Base-by-base conservation (phyloP, 805 yeast genomes). In the Ogataea paraovalis region DNA sequence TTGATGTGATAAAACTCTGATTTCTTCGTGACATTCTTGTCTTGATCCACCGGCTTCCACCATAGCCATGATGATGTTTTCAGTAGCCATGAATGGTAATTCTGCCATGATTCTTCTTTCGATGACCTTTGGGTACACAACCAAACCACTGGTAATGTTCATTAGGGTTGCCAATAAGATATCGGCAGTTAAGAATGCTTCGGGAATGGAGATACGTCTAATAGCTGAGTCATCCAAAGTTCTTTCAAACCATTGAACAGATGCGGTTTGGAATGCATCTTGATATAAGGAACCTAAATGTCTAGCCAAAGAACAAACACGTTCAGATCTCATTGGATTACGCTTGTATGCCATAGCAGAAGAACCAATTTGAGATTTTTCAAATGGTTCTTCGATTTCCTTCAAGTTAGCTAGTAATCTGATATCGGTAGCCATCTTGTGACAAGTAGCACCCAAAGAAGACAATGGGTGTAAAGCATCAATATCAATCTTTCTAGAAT, bases 201-300 rank as follows among this genome's bases (percentile, higher is more conserved):
- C 87, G 42, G 99, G 99, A 54, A 94, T 75, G 21, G 97, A 86
- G 61, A 94, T 94, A 76, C 99, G 85, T 75, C 99, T 86, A 63
- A 92, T 92, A 45, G 99, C 99, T 48, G 96, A 86, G 71, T 94
- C 99, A 71, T 94, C 99, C 64, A 94, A 79, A 32, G 99, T 94
- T 75, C 99, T 87, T 76, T 94, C 99, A 67, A 94, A 94, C 99
- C 99, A 94, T 74, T 94, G 99, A 44, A 94, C 98, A 32, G 96
- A 85, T 7, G 98, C 95, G 43, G 99, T 94, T 72, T 89, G 94
- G 59, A 92, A 87, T 45, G 97, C 95, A 70, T 94, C 98, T 64
- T 78, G 89, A 73, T 85, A 87, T 58, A 90, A 74, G 16, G 96
- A 85, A 55, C 96, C 96, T 70, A 94, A 70, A 69, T 92, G 98